Evolutionary conservation across 768 basidiomycete genomes (phyloP).

Genomic region (Suillus alpinus): DNA sequence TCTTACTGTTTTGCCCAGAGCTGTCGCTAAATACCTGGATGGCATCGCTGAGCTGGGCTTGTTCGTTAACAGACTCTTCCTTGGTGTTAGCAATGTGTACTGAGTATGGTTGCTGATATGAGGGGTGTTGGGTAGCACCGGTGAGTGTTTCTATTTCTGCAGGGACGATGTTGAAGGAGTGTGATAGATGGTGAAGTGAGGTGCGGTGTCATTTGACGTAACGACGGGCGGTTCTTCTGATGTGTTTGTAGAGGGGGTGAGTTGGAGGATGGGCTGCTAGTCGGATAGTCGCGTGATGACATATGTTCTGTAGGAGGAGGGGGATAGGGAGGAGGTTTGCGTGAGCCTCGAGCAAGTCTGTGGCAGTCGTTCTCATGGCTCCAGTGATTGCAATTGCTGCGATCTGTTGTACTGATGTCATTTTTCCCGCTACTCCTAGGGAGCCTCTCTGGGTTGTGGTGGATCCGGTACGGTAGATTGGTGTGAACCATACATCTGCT

Average conservation of each 20-base stretch:
- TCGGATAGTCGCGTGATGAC: slow-evolving; percentile 1
- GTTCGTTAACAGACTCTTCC: neutral
- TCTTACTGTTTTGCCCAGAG: neutral
- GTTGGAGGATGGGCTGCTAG: slow-evolving; percentile 12
- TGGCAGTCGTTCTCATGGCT: slow-evolving; percentile 13
- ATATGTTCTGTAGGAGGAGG: slow-evolving; percentile 6
- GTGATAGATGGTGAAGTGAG: neutral
- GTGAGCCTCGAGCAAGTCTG: slow-evolving; percentile 17
- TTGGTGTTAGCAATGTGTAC: neutral
- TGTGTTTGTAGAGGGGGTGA: neutral
- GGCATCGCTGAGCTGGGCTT: neutral
- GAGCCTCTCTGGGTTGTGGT: slow-evolving; percentile 5
- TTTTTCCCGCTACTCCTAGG: neutral
- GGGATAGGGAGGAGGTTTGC: slow-evolving; percentile 16
- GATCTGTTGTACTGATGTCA: neutral
- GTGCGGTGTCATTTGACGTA: neutral
- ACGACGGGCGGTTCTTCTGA: neutral
- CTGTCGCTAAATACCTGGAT: neutral
- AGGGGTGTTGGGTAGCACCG: neutral
- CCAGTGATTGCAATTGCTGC: slow-evolving; percentile 10
- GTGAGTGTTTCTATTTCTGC: neutral
- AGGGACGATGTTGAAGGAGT: neutral
- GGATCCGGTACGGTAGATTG: neutral
- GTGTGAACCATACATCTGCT: slow-evolving; percentile 24
- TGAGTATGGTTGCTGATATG: neutral